Evolutionary conservation across 129 eudicot species (phyloP), one percentile per base, ranked within the genome.

Genomic region (Flaveria brownii): DNA sequence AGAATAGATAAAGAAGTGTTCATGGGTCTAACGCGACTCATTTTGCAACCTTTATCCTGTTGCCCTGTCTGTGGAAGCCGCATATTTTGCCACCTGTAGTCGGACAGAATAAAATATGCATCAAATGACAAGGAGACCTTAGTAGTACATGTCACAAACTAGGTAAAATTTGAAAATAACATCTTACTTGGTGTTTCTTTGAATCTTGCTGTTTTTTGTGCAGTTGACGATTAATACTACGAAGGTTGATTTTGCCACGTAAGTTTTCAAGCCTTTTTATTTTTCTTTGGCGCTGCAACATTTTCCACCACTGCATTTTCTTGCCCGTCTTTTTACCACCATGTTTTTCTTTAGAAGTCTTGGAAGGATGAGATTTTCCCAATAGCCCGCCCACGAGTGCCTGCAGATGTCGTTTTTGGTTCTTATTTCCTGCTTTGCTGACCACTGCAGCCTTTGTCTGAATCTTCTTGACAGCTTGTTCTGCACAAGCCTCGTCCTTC

Each of bases 291-390:
- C 56, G 79, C 2, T 54, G 82, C 67, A 85, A 62, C 78, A 77
- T 60, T 52, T 85, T 73, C 87, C 85, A 87, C 93, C 93, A 84
- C 18, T 78, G 75, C 72, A 84, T 78, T 61, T 82, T 86, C 54
- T 64, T 78, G 52, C 69, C 78, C 73, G 14, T 79, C 77, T 84
- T 87, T 66, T 5, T 5, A 5, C 77, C 72, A 61, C 20, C 9
- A 7, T 63, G 43, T 30, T 66, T 52, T 67, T 47, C 15, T 49
- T 84, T 81, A 54, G 69, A 84, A 36, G 7, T 36, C 8, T 36
- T 36, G 8, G 96, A 60, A 36, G 72, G 74, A 13, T 59, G 45
- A 7, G 82, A 25, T 15, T 89, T 88, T 76, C 81, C 75, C 82
- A 86, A 14, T 1, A 92, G 28, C 49, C 90, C 91, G 9, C 77